Base-by-base conservation (phyloP, 495 filamentous ascomycete species). In the Paragyromitra xinjiangensis region DNA sequence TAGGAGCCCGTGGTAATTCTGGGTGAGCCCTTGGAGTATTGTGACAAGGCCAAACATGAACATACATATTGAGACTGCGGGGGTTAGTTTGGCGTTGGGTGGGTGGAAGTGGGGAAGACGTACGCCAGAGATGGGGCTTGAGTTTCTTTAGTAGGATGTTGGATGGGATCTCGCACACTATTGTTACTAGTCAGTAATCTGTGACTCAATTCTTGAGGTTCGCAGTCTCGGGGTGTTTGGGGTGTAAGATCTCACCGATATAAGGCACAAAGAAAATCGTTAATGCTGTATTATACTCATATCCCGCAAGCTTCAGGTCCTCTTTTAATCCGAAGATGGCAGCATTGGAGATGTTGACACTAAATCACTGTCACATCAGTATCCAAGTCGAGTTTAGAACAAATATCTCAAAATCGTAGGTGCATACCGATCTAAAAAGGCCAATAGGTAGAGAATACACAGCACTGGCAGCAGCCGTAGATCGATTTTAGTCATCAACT, bases 251-350 rank as follows among this genome's bases (percentile, higher is more conserved):
- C 94, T 78, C 91, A 91, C 59, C 95, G 76, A 97, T 88, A 82
- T 97, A 98, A 0, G 95, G 94, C 0, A 98, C 90, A 84, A 97
- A 99, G 87, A 98, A 97, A 77, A 97, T 95, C 26, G 89, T 90
- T 72, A 97, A 84, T 0, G 92, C 92, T 14, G 88, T 91, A 84
- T 95, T 95, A 84, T 91, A 94, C 80, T 92, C 88, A 12, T 87
- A 87, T 64, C 85, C 85, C 22, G 70, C 81, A 24, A 97, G 87
- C 19, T 86, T 50, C 12, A 95, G 84, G 50, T 96, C 91, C 11
- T 85, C 77, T 63, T 87, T 86, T n/a, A 95, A 86, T 56, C 89
- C 88, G 68, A 90, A 90, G 37, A 88, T 80, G 19, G 83, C 83
- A n/a, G 89, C 89, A 80, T 94, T 93, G n/a, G 77, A 78, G 42